These are phyloP conservation scores for Antitrichia curtipendula DNA, from an alignment of 225 moss, liverwort and hornwort species.

Conservation along the genomic window DNA sequence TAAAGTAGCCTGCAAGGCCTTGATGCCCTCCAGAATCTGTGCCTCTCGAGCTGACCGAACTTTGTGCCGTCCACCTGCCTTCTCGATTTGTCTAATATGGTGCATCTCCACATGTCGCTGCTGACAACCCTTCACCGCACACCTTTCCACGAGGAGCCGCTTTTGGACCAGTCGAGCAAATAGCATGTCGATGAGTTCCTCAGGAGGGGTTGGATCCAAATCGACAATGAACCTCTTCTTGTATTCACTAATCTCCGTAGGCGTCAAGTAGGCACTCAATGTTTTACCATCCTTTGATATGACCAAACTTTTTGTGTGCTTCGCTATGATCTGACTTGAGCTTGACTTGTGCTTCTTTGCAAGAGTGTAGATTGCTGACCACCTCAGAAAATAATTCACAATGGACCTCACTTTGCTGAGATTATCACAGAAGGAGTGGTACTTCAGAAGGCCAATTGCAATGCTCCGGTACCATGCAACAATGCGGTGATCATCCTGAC, in stretches of 20 bases:
- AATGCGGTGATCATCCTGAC: conserved; percentile 40
- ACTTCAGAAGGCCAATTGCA: conserved; percentile 24
- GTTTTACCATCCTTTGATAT: conserved; percentile 23
- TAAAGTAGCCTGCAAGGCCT: conserved; percentile 30
- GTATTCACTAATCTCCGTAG: conserved; percentile 30
- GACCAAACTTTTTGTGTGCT: conserved; percentile 27
- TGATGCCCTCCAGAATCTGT: conserved; percentile 38
- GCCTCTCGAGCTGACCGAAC: conserved; percentile 33
- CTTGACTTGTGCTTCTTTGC: conserved; percentile 58
- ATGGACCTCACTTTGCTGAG: conserved; percentile 37
- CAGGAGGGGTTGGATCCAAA: conserved; percentile 31
- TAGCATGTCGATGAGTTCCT: conserved; percentile 40
- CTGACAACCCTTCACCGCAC: conserved; percentile 44
- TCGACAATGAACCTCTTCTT: conserved; percentile 20
- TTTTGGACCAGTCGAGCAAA: conserved; percentile 33
- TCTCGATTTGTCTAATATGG: conserved; percentile 45
- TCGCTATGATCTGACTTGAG: conserved; percentile 43
- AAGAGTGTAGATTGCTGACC: conserved; percentile 52
- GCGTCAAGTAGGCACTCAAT: conserved; percentile 22
- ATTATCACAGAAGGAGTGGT: conserved; percentile 38
- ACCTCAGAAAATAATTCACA: conserved; percentile 37
- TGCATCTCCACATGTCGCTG: conserved; percentile 46
- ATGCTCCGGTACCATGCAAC: conserved; percentile 47
- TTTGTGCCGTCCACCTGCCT: conserved; percentile 41
- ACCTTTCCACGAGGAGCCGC: conserved; percentile 21